Evolutionary conservation across 805 yeast genomes (phyloP), one percentile per base, ranked within the genome.

Genomic region (Lipomyces spencermartinsiae): DNA sequence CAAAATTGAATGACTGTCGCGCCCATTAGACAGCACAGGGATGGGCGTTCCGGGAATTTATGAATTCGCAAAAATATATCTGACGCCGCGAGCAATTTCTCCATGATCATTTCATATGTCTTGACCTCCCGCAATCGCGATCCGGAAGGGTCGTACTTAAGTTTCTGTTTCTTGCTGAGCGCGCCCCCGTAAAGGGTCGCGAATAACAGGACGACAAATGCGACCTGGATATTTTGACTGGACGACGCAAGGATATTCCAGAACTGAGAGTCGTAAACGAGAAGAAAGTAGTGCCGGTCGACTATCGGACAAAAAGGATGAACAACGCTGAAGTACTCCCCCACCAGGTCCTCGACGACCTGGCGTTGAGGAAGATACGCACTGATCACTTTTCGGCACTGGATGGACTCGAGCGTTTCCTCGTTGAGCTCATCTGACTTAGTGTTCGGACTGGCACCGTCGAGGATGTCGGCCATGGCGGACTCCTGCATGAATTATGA

Each of bases 221-320:
- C 62, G 16, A 46, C 61, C 62, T 55, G 51, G 8, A 16, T 25
- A 31, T 19, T 56, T 58, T 29, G 64, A 29, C 33, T 59, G 14
- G 39, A 14, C 16, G 31, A n/a, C 22, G n/a, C 35, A 31, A 14
- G 34, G 10, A 49, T 58, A 4, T 35, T 35, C 71, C 71, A 68
- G 39, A 68, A 68, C 25, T 39, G 16, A 35, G 39, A 35, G 51
- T 46, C 51, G 34, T 63, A 68, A 14, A 56, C 60, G 7, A 51
- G 29, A 5, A 65, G 51, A 25, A 62, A 31, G 16, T 61, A 58
- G 22, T 29, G 43, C 25, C 67, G 66, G 37, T 68, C 58, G 22
- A 68, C 35, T 25, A 65, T 16, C n/a, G 69, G 69, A n/a, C 62
- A 49, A 33, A 67, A 43, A 29, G 70, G 70, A 39, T 64, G 68